Percentiles rank a stretch among this genome's conserved stretches.
Conservation (phyloP, 768 basidiomycete genomes). For the Guyanaporus albipodus region DNA sequence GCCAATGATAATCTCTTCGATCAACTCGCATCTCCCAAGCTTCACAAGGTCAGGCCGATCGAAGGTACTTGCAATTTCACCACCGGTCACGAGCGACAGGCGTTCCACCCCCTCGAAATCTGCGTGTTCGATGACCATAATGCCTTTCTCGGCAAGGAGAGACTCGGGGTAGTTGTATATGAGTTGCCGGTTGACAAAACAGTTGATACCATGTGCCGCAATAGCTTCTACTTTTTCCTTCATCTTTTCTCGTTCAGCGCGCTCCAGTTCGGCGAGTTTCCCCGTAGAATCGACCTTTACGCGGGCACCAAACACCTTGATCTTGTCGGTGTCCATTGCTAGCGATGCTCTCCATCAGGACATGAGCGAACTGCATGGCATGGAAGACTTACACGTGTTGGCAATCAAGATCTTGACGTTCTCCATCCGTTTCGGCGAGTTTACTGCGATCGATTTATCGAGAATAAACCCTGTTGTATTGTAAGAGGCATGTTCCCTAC, state of each 20-base stretch:
- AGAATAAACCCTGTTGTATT: conserved; percentile 80
- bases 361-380: background rate
- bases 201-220: conserved; percentile 91
- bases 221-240: conserved; percentile 96
- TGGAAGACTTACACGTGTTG: conserved; percentile 77
- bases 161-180: conserved; percentile 99
- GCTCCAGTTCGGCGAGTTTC: conserved; percentile 96
- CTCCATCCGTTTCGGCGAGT: conserved; percentile 92
- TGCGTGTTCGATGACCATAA: conserved; percentile 96
- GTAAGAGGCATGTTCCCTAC: background rate
- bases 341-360: background rate
- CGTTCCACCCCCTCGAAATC: conserved; percentile 99
- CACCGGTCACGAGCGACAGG: conserved; percentile 92
- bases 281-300: conserved; percentile 95
- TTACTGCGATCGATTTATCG: conserved; percentile 91
- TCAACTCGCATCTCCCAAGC: conserved; percentile 88
- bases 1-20: conserved; percentile 99
- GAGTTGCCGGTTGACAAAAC: conserved; percentile 96
- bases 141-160: conserved; percentile 89
- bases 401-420: conserved; percentile 96
- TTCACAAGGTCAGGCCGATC: conserved; percentile 90
- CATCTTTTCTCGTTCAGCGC: conserved; percentile 99
- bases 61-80: conserved; percentile 95
- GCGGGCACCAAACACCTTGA: conserved; percentile 97
- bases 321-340: conserved; percentile 99